phyloP scores from a whole-genome alignment of 73 alveolate species.

The Paramecium sonneborni region DNA sequence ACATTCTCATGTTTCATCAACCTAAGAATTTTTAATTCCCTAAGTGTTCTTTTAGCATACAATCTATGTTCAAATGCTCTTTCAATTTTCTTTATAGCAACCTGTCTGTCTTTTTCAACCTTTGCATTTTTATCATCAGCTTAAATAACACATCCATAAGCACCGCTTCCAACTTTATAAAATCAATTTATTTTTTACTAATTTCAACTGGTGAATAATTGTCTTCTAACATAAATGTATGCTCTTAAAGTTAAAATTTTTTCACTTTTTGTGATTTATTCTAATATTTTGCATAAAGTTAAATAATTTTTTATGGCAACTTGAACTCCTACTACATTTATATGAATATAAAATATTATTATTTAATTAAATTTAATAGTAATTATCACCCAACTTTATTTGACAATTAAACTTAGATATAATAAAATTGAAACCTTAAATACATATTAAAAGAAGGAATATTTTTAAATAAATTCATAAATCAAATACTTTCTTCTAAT shows the following conservation, averaged over 20 bases:
- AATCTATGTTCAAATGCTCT: constrained; percentile 74
- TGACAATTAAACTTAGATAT: too few relatives aligned
- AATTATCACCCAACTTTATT: not conserved
- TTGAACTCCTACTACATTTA: constrained; percentile 52
- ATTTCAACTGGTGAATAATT: constrained; percentile 45
- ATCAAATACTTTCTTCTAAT: too few relatives aligned
- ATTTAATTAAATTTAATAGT: not conserved
- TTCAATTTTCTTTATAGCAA: constrained; percentile 80
- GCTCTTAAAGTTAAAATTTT: constrained; percentile 45
- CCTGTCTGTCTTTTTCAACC: constrained; percentile 68
- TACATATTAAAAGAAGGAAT: not conserved
- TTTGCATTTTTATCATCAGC: constrained; percentile 77
- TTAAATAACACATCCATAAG: constrained; percentile 85
- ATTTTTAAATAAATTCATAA: not conserved
- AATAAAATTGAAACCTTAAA: too few relatives aligned
- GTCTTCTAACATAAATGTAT: constrained; percentile 30
- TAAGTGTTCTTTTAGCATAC: constrained; percentile 76
- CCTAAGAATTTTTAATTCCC: constrained; percentile 79
- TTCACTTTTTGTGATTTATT: constrained; percentile 27
- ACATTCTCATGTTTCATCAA: constrained; percentile 83
- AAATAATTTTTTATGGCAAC: constrained; percentile 24
- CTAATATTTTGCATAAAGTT: constrained; percentile 31
- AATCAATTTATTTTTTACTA: not conserved
- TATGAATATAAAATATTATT: not conserved
- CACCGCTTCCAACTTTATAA: constrained; percentile 79